phyloP scores from a whole-genome alignment of 192 early-diverging fungal genomes.

The Mortierella claussenii region DNA sequence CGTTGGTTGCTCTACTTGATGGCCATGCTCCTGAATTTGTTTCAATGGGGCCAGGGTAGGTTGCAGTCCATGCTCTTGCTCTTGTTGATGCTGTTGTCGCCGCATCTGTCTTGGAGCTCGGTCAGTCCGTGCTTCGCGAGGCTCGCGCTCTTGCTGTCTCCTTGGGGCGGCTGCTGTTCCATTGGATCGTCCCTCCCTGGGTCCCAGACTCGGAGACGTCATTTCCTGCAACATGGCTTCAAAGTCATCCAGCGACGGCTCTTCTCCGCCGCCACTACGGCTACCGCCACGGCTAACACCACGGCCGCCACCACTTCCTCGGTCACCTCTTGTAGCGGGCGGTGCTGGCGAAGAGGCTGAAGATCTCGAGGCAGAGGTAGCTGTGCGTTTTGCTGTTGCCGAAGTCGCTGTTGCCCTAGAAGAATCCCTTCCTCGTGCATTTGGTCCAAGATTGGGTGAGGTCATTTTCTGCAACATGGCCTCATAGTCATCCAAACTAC shows the following conservation, averaged over 20 bases:
- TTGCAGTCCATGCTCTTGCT: too few relatives aligned
- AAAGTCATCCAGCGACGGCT: constrained; percentile 37
- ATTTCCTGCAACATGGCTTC: constrained; percentile 39
- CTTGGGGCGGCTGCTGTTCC: constrained; percentile 1
- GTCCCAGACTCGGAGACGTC: constrained; percentile 25
- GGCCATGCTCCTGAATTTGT: not conserved
- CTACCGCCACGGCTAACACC: too few relatives aligned
- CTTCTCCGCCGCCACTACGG: too few relatives aligned
- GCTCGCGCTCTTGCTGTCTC: constrained; percentile 17
- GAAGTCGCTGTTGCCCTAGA: not conserved
- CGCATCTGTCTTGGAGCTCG: constrained; percentile 4
- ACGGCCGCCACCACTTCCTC: too few relatives aligned
- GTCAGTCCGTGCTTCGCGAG: constrained; percentile 9
- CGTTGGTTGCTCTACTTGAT: not conserved
- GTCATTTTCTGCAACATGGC: constrained; percentile 44
- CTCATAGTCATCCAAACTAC: constrained; percentile 43
- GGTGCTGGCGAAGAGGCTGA: not conserved
- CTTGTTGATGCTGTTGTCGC: constrained; percentile 4
- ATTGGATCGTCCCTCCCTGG: constrained; percentile 4
- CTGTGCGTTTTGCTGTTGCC: not conserved
- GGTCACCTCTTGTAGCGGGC: not conserved
- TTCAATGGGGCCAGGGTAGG: too few relatives aligned
- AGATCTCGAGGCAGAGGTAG: not conserved
- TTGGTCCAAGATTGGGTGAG: constrained; percentile 27
- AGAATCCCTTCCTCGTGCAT: not conserved